Evolutionary conservation across 1,284 basidiomycete species (phyloP), one percentile per base, ranked within the genome.

Genomic region (Quambalaria eucalypti): DNA sequence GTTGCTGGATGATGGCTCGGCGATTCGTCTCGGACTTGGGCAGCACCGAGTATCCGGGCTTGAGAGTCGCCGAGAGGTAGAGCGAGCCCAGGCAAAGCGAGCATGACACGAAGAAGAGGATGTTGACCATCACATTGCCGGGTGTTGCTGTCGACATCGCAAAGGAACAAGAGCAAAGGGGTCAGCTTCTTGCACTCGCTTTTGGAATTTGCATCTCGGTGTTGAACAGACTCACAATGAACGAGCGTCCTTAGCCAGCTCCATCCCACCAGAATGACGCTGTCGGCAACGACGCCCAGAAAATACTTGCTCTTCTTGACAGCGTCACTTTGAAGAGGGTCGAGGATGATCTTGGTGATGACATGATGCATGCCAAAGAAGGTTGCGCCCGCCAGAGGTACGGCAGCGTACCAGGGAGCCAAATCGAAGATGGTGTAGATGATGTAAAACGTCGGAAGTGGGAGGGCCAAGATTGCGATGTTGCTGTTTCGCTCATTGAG

Each of bases 341-440:
- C 57, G 38, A 56, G 56, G 21, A 56, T 38, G 29, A 48, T 56
- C 19, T 55, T 51, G 36, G 57, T 58, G 28, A 59, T 62, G 31
- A 91, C 86, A 72, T 96, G 87, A 72, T 96, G 91, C 86, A 93
- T 89, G 36, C 82, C 86, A 68, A 90, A 90, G 77, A 92, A 89
- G 65, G 89, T 84, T 0, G 86, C 89, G 64, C 86, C 79, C 47
- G 56, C 31, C 33, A 95, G 82, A 16, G 90, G 81, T 31, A 90
- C 77, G 2, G 87, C 88, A 1, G 87, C 87, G 78, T 91, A 97
- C 85, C 89, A 91, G 28, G 91, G 89, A 19, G 95, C 78, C 50
- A 86, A 81, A 44, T 83, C 82, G 55, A 95, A 79, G 4, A 87
- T 90, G 71, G 82, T 84, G 74, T 95, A 92, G 60, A 90, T 87